Conservation (phyloP, 305 asterid genomes). For the Withania somnifera region DNA sequence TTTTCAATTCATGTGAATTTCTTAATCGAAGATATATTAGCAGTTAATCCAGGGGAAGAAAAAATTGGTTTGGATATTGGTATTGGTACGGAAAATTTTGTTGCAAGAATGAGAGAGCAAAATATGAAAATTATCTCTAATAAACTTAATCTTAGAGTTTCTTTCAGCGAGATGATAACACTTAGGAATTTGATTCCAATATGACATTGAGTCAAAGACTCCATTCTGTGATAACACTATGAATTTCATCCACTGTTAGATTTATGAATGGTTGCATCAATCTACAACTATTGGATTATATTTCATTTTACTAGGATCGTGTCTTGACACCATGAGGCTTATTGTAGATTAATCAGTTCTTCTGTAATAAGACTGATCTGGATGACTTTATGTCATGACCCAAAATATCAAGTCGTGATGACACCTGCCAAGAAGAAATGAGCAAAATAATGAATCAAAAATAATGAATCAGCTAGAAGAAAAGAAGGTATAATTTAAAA, state of each 20-base stretch:
- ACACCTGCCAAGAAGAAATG: no score
- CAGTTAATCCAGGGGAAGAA: slow-evolving; percentile 51
- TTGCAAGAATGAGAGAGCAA: slow-evolving; percentile 65
- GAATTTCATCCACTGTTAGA: slow-evolving; percentile 72
- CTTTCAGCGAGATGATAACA: slow-evolving; percentile 76
- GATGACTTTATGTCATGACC: slow-evolving; percentile 78
- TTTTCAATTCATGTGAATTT: slow-evolving; percentile 34
- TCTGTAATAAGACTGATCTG: slow-evolving; percentile 60
- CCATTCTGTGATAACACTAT: slow-evolving; percentile 86
- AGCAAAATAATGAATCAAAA: no score
- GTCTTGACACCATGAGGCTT: slow-evolving; percentile 79
- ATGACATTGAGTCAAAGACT: slow-evolving; percentile 73
- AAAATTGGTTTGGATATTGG: slow-evolving; percentile 66
- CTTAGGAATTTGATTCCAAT: slow-evolving; percentile 62
- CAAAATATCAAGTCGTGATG: no score
- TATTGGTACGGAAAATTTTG: slow-evolving; percentile 68
- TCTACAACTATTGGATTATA: slow-evolving; percentile 54
- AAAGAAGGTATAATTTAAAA: no score
- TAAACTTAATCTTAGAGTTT: slow-evolving; percentile 69
- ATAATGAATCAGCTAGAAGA: no score
- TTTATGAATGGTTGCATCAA: slow-evolving; percentile 86
- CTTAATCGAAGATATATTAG: slow-evolving; percentile 40
- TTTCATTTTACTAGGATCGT: slow-evolving; percentile 79
- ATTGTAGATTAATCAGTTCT: slow-evolving; percentile 72
- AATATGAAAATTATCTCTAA: slow-evolving; percentile 56